Conservation (phyloP, 257 asterid genomes). For the Lavandula angustifolia region DNA sequence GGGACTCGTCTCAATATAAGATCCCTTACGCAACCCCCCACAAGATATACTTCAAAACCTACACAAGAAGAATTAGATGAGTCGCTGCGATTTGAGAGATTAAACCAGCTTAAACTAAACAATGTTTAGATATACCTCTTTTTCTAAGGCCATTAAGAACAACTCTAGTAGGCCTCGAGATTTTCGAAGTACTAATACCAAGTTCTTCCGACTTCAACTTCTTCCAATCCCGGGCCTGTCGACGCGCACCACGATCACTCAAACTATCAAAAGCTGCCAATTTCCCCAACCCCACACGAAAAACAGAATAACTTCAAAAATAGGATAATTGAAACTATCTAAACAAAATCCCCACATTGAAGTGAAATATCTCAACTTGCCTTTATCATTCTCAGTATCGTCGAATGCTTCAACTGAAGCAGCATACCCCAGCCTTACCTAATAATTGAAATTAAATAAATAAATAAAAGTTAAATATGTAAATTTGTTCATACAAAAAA, state of each 20-base stretch:
- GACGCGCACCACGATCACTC: constrained; percentile 24
- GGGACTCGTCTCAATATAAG: constrained; percentile 68
- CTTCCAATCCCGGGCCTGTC: constrained; percentile 55
- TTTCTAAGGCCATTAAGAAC: constrained; percentile 77
- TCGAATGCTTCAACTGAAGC: constrained; percentile 65
- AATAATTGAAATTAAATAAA: background rate
- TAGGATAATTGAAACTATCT: background rate
- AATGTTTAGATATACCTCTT: constrained; percentile 44
- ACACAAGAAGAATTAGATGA: constrained; percentile 22
- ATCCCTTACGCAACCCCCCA: constrained; percentile 92
- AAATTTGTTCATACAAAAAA: background rate
- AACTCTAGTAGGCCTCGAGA: constrained; percentile 60
- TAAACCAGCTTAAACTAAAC: too few relatives aligned
- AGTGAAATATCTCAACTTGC: constrained; percentile 30
- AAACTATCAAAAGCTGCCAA: constrained; percentile 37
- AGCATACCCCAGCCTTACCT: constrained; percentile 50
- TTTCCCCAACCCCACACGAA: background rate
- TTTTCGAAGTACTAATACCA: constrained; percentile 71
- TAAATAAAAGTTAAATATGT: background rate
- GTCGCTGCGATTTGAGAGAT: background rate
- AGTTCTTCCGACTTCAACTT: constrained; percentile 68
- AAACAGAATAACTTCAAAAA: background rate
- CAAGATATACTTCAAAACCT: constrained; percentile 91
- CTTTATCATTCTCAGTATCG: constrained; percentile 49
- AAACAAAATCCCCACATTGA: constrained; percentile 11